Evolutionary conservation across 2,329 filamentous ascomycete species (phyloP), one percentile per base, ranked within the genome.

Genomic region (Curvularia verruculosa): DNA sequence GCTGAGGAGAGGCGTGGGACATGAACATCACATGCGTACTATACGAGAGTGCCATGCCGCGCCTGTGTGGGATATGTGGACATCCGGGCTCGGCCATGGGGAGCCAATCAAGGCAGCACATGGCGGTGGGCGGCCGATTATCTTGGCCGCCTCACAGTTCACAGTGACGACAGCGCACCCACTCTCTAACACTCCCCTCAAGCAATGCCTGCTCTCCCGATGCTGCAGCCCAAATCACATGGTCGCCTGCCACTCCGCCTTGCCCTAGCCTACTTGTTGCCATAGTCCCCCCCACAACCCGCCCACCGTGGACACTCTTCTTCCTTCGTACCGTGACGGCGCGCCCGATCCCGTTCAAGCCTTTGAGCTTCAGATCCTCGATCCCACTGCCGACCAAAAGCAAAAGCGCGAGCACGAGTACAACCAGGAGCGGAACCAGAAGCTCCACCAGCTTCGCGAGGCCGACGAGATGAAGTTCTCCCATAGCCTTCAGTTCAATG

Each of bases 401-500:
- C 28, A 10, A 56, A 69, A 64, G 60, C 63, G 66, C 43, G 5
- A 31, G 29, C 29, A 31, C 57, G 69, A 64, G 59, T 62, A 65
- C 43, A 72, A 71, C 45, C 65, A 65, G 24, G 87, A 85, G 76
- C 80, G 83, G 71, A 78, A 79, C 65, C 81, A 84, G 75, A 92
- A 92, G 82, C 84, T 86, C 76, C 81, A 82, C 72, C 85, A 85
- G 83, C 87, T 93, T 70, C 85, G 90, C 68, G 82, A 88, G 68
- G 85, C 83, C 65, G 88, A 90, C 87, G 91, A 92, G 74, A 99
- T 99, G 95, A 98, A 98, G 88, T 99, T 99, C 84, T 98, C 94
- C 18, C 95, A 99, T 78, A 98, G 94, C 79, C 89, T 99, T 69
- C 95, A 99, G 83, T 99, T 99, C 81, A 99, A 99, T 82, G 93